Evolutionary conservation across 2,329 filamentous ascomycete species (phyloP), one percentile per base, ranked within the genome.

Genomic region (Calonectria montana): DNA sequence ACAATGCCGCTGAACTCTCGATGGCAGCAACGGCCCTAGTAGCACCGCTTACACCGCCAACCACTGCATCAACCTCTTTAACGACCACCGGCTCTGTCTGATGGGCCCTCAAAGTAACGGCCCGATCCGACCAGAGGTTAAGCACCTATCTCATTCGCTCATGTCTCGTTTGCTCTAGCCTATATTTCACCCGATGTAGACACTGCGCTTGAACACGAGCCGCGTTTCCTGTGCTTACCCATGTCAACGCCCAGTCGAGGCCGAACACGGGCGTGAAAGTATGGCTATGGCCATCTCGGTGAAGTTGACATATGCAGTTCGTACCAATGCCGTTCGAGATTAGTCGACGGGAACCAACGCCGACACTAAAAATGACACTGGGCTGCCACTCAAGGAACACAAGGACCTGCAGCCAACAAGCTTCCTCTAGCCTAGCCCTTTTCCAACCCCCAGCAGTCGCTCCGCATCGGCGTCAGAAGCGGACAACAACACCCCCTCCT

Each of bases 71-170:
- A 64, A 72, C 70, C 71, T 72, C 70, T 59, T 71, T 70, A 67
- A 74, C 70, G 70, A 67, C 71, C 76, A 65, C 68, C 69, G 68
- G 69, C 67, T 47, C 50, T 75, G 66, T 66, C 47, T 73, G 53
- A 73, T 71, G 72, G 67, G 39, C 59, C 65, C 65, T 70, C 66
- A 71, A 53, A 71, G 70, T 72, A 75, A 80, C 79, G 79, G 79
- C 74, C 78, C 79, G 79, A 76, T 79, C 79, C 79, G 77, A 75
- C 62, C 65, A 66, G 75, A 77, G 68, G 72, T 67, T 67, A 29
- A 75, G 62, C 55, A 35, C 61, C 45, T 53, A 61, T 70, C 65
- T 72, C 59, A 78, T 79, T 79, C 71, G 73, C 63, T 53, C 64
- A 75, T 35, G 25, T 21, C 72, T 78, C 74, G 74, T 78, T 77